A percentile compares a stretch with the other conserved stretches of the same genome.
phyloP scores from a whole-genome alignment of 2,329 filamentous ascomycete species.

The Aspergillus uvarum region DNA sequence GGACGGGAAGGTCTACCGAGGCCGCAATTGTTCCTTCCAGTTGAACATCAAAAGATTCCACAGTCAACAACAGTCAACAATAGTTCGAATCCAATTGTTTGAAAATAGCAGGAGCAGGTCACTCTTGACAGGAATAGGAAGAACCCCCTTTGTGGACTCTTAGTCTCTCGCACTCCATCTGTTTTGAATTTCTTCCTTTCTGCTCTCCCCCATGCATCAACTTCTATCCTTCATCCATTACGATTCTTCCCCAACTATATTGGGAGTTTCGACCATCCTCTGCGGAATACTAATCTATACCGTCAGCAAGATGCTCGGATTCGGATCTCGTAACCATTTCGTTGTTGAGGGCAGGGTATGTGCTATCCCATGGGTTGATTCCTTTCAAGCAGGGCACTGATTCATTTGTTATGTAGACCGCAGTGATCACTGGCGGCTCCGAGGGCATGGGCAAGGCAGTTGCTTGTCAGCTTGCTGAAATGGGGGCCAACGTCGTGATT shows the following conservation, averaged over 20 bases:
- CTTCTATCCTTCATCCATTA: constrained; percentile 20
- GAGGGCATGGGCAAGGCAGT: constrained; percentile 85
- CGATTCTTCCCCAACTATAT: constrained; percentile 25
- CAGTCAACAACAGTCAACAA: not conserved
- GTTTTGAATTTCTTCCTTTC: constrained; percentile 11
- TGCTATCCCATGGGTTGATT: not conserved
- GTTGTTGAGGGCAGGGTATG: constrained; percentile 78
- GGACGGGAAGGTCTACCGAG: not conserved
- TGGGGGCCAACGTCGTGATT: constrained; percentile 84
- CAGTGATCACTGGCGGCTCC: constrained; percentile 86
- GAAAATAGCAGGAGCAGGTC: not conserved
- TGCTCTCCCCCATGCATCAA: constrained; percentile 24
- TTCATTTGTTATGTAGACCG: constrained; percentile 58
- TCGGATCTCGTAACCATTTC: constrained; percentile 67
- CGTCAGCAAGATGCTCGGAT: constrained; percentile 41
- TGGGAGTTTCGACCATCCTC: constrained; percentile 35
- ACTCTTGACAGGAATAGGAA: constrained; percentile 9
- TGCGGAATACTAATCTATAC: constrained; percentile 35
- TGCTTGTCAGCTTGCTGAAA: constrained; percentile 71
- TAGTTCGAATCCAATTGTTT: not conserved
- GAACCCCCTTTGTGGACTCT: not conserved
- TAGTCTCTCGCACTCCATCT: not conserved
- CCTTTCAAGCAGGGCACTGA: constrained; percentile 1
- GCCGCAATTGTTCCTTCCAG: not conserved
- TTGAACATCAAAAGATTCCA: not conserved